Percentiles rank a stretch among this genome's conserved stretches.
phyloP scores from a whole-genome alignment of 352 stramenopile genomes.

The Phytophthora pinifolia region DNA sequence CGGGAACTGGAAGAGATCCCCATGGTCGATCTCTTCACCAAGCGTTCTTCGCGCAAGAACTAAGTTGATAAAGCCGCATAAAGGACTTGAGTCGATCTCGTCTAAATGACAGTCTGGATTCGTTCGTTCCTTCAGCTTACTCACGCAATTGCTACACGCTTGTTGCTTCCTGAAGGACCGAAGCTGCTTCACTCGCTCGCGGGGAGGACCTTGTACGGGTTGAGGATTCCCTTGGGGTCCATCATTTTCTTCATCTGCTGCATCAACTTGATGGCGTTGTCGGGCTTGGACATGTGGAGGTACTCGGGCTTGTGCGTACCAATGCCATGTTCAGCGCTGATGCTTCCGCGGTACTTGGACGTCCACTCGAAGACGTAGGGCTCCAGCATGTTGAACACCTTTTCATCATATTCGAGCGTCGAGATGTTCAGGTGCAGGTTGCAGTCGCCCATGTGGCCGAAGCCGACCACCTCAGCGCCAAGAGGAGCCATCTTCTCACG shows the following conservation, averaged over 20 bases:
- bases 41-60: slow-evolving; percentile 52
- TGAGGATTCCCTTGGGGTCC: slow-evolving; percentile 96
- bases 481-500: slow-evolving; percentile 42
- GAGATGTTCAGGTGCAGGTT: slow-evolving; percentile 98
- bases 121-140: too few relatives aligned
- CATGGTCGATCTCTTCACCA: slow-evolving; percentile 86
- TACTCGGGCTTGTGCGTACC: slow-evolving; percentile 93
- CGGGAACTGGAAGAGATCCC: slow-evolving; percentile 88
- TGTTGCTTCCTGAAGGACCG: too few relatives aligned
- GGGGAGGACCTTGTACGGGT: slow-evolving; percentile 95
- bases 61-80: too few relatives aligned
- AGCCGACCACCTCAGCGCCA: slow-evolving; percentile 83
- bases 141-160: too few relatives aligned
- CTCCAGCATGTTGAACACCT: slow-evolving; percentile 66
- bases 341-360: slow-evolving; percentile 89
- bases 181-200: too few relatives aligned
- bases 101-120: too few relatives aligned
- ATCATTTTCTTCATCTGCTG: slow-evolving; percentile 92
- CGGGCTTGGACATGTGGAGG: slow-evolving; percentile 85
- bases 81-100: too few relatives aligned
- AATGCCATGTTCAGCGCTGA: slow-evolving; percentile 98
- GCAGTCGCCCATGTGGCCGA: slow-evolving; percentile 95
- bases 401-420: slow-evolving; percentile 63
- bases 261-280: slow-evolving; percentile 90
- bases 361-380: slow-evolving; percentile 87